phyloP scores from a whole-genome alignment of 306 rosid species.

The Phaseolus lunatus region DNA sequence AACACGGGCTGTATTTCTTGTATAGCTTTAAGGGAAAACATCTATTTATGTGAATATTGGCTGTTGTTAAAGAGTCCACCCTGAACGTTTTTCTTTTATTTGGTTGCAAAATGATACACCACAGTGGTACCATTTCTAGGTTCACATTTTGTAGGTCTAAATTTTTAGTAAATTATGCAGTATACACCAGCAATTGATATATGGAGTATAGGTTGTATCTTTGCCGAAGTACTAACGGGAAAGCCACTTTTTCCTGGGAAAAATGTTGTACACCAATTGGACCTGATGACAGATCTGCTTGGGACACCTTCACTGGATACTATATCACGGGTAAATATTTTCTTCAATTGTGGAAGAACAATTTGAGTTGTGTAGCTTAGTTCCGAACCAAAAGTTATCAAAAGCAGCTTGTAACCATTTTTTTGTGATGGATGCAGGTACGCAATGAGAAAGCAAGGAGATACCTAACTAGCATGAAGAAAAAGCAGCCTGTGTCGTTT shows the following conservation, averaged over 20 bases:
- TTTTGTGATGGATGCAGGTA: constrained; percentile 61
- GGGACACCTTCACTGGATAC: constrained; percentile 95
- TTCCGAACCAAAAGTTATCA: background rate
- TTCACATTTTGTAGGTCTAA: background rate
- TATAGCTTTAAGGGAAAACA: too few relatives aligned
- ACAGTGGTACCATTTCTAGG: too few relatives aligned
- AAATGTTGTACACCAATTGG: constrained; percentile 97
- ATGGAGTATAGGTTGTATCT: constrained; percentile 98
- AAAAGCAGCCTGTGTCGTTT: constrained; percentile 78
- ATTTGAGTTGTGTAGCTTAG: background rate
- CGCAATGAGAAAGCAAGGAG: constrained; percentile 95
- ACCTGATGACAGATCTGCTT: constrained; percentile 94
- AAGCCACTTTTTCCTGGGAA: constrained; percentile 98
- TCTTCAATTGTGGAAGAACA: background rate
- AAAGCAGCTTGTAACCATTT: background rate
- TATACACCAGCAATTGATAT: constrained; percentile 97
- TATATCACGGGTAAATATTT: constrained; percentile 78
- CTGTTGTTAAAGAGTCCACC: too few relatives aligned
- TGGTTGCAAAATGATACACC: too few relatives aligned
- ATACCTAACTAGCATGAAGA: constrained; percentile 95
- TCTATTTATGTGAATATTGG: too few relatives aligned
- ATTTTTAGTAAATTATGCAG: constrained; percentile 52
- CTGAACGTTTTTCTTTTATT: too few relatives aligned
- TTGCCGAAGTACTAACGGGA: constrained; percentile 91
- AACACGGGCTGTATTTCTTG: too few relatives aligned